These are phyloP conservation scores for Silene latifolia DNA, from an alignment of 148 eudicot genomes.

Conservation along the genomic window DNA sequence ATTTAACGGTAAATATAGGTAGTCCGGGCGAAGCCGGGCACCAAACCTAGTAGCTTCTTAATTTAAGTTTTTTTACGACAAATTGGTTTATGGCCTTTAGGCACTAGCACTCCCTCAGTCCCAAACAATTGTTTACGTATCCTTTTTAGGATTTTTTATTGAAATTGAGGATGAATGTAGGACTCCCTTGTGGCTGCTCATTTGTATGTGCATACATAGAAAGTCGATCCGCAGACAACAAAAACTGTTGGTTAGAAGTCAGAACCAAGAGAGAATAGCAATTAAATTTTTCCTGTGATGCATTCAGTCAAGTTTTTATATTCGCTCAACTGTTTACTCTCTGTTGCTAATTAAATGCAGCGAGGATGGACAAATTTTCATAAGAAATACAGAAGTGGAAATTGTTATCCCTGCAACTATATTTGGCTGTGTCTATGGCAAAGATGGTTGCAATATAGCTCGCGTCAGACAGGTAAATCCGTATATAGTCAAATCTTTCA, in stretches of 20 bases:
- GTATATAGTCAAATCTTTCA: too few species aligned
- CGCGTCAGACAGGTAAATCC: slow-evolving; percentile 15
- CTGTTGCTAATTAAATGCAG: slow-evolving; percentile 10
- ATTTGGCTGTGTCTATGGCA: slow-evolving; percentile 15
- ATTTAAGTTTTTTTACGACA: too few species aligned
- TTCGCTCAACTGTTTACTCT: background rate
- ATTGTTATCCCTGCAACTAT: slow-evolving; percentile 13
- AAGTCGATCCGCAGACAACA: background rate
- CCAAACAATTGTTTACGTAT: too few species aligned
- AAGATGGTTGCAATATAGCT: slow-evolving; percentile 21
- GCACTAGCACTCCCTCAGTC: background rate
- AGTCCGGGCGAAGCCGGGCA: too few species aligned
- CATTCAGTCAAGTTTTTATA: background rate
- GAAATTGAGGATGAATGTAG: too few species aligned
- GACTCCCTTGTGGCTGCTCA: background rate
- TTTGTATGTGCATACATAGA: background rate
- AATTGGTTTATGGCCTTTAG: background rate
- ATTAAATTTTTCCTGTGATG: background rate
- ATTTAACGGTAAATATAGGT: too few species aligned
- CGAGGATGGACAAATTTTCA: slow-evolving; percentile 8
- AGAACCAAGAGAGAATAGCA: background rate
- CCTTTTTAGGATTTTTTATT: too few species aligned
- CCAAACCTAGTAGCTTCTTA: too few species aligned
- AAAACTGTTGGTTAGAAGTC: background rate
- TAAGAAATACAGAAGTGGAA: slow-evolving; percentile 18